Conservation (phyloP, 306 rosid species). For the Quercus ilex region DNA sequence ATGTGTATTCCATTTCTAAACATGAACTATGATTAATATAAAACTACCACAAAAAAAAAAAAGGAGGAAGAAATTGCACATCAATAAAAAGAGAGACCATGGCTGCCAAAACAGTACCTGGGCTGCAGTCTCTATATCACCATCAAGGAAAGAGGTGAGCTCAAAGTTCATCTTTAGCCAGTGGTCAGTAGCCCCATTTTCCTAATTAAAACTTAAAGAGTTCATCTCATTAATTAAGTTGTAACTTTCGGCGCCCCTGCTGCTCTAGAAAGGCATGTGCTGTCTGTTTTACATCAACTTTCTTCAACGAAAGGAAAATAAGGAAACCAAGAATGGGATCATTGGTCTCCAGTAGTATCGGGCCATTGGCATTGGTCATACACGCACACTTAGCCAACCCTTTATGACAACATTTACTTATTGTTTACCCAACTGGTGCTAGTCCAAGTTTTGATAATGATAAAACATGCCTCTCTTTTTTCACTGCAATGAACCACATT, state of each 20-base stretch:
- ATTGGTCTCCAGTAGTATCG: background rate
- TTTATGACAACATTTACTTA: background rate
- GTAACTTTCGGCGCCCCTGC: no score
- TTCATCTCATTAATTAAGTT: no score
- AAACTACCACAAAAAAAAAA: background rate
- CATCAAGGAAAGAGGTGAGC: slow-evolving; percentile 85
- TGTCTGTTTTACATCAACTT: background rate
- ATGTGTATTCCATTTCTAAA: slow-evolving; percentile 2
- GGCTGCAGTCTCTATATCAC: slow-evolving; percentile 79
- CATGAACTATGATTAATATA: background rate
- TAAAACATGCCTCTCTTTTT: background rate
- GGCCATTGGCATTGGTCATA: background rate
- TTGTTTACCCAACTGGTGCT: background rate
- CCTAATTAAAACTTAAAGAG: slow-evolving; percentile 35
- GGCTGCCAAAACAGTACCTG: slow-evolving; percentile 53
- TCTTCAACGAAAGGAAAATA: background rate
- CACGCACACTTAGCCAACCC: background rate
- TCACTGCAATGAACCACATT: background rate
- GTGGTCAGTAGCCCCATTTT: slow-evolving; percentile 90
- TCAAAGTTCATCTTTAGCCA: slow-evolving; percentile 80
- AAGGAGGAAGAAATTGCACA: background rate
- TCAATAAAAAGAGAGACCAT: background rate
- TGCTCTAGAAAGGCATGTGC: no score
- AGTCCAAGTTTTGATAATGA: background rate
- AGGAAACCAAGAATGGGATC: background rate